These are phyloP conservation scores for Capsicum chinense DNA, from an alignment of 257 asterid species.

Conservation along the genomic window DNA sequence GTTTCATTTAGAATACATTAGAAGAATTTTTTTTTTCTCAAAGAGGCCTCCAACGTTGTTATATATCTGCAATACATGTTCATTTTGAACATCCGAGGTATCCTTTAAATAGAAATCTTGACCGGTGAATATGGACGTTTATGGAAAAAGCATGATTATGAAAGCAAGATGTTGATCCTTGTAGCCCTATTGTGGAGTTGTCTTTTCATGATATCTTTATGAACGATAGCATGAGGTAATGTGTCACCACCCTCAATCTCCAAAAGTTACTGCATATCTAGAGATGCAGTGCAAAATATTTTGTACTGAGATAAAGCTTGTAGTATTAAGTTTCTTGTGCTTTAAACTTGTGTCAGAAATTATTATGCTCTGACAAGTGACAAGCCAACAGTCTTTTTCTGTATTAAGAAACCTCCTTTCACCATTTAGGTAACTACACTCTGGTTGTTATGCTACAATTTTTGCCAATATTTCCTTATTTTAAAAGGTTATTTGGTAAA, in stretches of 20 bases:
- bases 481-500: too few relatives aligned
- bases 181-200: not conserved
- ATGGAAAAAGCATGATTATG: not conserved
- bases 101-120: not conserved
- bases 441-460: not conserved
- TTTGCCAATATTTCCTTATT: too few relatives aligned
- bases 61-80: not conserved
- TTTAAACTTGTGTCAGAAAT: not conserved
- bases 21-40: not conserved
- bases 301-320: slow-evolving; percentile 15
- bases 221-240: not conserved
- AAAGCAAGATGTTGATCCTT: slow-evolving; percentile 13
- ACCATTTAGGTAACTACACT: slow-evolving; percentile 5
- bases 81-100: not conserved
- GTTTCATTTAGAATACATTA: not conserved
- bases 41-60: not conserved
- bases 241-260: not conserved
- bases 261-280: not conserved
- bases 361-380: not conserved
- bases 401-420: not conserved
- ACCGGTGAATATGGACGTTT: not conserved
- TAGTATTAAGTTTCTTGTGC: not conserved
- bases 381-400: not conserved
- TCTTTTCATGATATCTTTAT: too few relatives aligned
- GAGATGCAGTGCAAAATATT: not conserved